Evolutionary conservation across 2,329 filamentous ascomycete species (phyloP), one percentile per base, ranked within the genome.

Genomic region (Sporothrix pallida): DNA sequence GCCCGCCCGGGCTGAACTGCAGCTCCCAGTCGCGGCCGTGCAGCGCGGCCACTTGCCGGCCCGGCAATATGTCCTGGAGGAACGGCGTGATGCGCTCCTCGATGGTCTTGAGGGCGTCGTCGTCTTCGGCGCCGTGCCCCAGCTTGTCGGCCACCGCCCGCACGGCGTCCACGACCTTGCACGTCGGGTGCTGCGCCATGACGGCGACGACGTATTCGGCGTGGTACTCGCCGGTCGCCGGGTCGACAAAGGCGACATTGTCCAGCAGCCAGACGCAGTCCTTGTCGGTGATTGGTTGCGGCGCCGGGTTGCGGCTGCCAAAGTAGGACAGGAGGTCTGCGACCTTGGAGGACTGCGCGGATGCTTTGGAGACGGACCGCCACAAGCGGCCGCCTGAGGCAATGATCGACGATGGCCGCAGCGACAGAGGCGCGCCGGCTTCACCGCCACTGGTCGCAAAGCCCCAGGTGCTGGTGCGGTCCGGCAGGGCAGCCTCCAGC

Each of bases 261-360:
- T 98, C 94, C 67, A 98, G 85, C 8, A 98, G 84, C 95, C 95
- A 98, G 56, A 98, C 90, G 15, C 88, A 89, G 80, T 97, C 92
- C 54, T 88, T 83, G 17, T 86, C 84, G 72, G 89, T 87, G 65
- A 93, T 87, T 48, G 86, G 83, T 63, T 87, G 87, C 0, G 87
- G 85, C 13, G 91, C 83, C 0, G 91, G 90, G 78, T 90, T 91
- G 73, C 80, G 80, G 68, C 81, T 80, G 26, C 86, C 85, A 0
- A 90, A 81, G 72, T 86, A 85, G 2, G 86, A 86, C 37, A 90
- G 79, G 65, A 87, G 72, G 48, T 83, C 80, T 48, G 81, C 76
- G n/a, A 82, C 42, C 46, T 78, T 80, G 71, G 79, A 78, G 20
- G 76, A 78, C 48, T 20, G 9, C 12, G 70, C 73, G 4, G 70